These are phyloP conservation scores for Xylaria curta DNA, from an alignment of 495 filamentous ascomycete genomes.

Conservation along the genomic window DNA sequence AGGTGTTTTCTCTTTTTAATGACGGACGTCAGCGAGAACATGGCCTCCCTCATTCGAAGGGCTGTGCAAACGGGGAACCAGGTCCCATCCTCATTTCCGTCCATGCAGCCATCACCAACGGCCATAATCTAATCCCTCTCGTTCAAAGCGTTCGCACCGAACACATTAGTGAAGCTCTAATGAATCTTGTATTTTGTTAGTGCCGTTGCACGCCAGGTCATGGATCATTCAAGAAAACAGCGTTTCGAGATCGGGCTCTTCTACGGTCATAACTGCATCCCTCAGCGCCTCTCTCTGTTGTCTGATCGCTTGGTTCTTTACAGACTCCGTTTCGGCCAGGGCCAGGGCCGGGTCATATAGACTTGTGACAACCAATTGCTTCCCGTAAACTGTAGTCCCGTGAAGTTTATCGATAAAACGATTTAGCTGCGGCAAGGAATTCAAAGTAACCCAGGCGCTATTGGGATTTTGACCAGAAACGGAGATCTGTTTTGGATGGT, in stretches of 20 bases:
- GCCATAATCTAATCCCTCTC: too few relatives aligned
- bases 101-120: too few relatives aligned
- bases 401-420: neutral
- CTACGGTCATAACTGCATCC: neutral
- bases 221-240: slow-evolving; percentile 8
- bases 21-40: too few relatives aligned
- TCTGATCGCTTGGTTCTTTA: neutral
- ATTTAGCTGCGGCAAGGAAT: neutral
- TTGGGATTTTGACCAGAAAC: neutral
- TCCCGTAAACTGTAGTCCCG: neutral
- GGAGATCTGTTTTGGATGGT: neutral
- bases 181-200: neutral
- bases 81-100: too few relatives aligned
- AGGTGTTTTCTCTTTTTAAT: too few relatives aligned
- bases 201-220: neutral
- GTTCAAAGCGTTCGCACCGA: too few relatives aligned
- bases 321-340: neutral
- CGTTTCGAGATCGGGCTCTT: neutral
- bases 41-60: too few relatives aligned
- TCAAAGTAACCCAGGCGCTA: neutral
- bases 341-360: neutral
- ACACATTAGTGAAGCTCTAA: too few relatives aligned
- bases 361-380: neutral
- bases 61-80: too few relatives aligned
- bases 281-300: neutral